Evolutionary conservation across 2,329 filamentous ascomycete genomes (phyloP), one percentile per base, ranked within the genome.

Genomic region (Aspergillus versicolor): DNA sequence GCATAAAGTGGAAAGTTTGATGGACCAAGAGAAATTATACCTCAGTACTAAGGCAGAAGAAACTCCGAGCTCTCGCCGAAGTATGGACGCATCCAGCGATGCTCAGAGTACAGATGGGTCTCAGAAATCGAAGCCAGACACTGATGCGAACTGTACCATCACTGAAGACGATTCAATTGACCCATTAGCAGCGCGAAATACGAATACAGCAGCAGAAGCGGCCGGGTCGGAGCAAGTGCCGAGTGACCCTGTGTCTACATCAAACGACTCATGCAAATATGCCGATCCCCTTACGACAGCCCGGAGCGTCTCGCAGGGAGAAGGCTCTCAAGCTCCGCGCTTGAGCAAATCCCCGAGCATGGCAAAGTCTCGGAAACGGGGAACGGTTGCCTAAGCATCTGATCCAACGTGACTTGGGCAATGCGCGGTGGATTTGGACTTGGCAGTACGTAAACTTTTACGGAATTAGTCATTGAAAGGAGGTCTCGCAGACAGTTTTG

Each of bases 11-110:
- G 88, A 92, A 65, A 89, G 83, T 66, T 84, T 93, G 66, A 90
- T 95, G 84, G 85, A 85, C 61, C 86, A 88, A 6, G 90, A 94
- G 70, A 89, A 91, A 67, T 90, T 92, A 69, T 82, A 86, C 65
- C 82, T 90, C 66, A 86, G 87, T 2, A 88, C 89, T 68, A 70
- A 71, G 58, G 64, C 63, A 66, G 76, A 54, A 66, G 69, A 34
- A 75, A 60, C 61, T 21, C 30, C 37, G 21, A 37, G 24, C 5
- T 41, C 52, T 41, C 44, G 51, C 32, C 21, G 34, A 32, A 61
- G 51, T 27, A 52, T 42, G 2, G 37, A 47, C 9, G 34, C 55
- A 24, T 43, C 38, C 6, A 50, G 42, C 24, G 45, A 52, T 17
- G 11, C 42, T 12, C 55, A 59, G 19, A 47, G 43, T 41, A 17